Evolutionary conservation across 73 alveolate species (phyloP).

Genomic region (Effrenium voratum): DNA sequence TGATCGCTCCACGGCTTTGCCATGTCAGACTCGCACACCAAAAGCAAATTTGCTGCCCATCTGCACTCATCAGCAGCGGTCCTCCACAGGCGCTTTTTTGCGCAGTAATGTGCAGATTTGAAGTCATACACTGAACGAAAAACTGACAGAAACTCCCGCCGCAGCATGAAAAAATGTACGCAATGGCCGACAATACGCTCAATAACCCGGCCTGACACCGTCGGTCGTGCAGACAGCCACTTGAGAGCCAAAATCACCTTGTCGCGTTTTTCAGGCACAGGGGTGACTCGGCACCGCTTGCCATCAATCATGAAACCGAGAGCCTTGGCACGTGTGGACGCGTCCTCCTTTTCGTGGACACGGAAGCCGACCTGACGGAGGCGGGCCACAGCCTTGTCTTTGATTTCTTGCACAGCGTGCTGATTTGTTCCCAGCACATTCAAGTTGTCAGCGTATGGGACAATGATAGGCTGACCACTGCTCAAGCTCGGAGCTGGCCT

Average conservation of each 20-base stretch:
- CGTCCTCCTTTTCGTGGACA: constrained; percentile 52
- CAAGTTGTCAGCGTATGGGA: constrained; percentile 41
- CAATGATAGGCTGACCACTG: neutral
- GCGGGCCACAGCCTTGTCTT: neutral
- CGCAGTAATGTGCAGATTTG: neutral
- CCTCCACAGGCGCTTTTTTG: neutral
- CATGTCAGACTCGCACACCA: neutral
- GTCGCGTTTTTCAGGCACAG: neutral
- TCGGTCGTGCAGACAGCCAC: constrained; percentile 24
- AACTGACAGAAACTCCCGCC: constrained; percentile 35
- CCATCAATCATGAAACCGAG: constrained; percentile 48
- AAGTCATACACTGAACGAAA: constrained; percentile 45
- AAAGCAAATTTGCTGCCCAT: constrained; percentile 27
- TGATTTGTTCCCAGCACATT: neutral
- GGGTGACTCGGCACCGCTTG: neutral
- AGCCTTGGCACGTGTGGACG: neutral
- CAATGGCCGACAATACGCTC: constrained; percentile 34
- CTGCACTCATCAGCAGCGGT: constrained; percentile 26
- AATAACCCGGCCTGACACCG: neutral
- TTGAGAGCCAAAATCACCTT: neutral
- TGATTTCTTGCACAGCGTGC: neutral
- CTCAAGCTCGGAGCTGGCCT: neutral
- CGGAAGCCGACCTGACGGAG: constrained; percentile 15
- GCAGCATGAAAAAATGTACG: constrained; percentile 8
- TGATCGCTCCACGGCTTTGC: neutral